Evolutionary conservation across 169 alveolate species (phyloP), one percentile per base, ranked within the genome.

Genomic region (Plasmodium reichenowi): DNA sequence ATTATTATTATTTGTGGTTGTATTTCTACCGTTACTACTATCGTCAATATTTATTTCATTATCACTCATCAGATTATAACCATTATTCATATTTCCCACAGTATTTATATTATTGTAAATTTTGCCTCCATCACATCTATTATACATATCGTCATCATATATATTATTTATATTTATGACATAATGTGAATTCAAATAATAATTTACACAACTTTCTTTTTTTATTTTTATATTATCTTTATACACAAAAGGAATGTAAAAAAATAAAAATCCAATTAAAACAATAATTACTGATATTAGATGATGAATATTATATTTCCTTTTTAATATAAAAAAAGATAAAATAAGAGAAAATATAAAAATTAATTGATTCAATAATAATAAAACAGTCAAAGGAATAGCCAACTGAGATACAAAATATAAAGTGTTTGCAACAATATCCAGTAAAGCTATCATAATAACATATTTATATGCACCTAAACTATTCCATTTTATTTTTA

Each of bases 351-450:
- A 78, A 59, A 78, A 78, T 26, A 78, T 78, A 78, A 78, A 78
- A 78, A 64, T 78, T 59, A 78, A 52, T 56, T 78, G 89, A 66
- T 78, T 78, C n/a, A 78, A 45, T 20, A 78, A 70, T 70, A 78
- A 58, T 32, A 78, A 56, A 20, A 78, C 54, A n/a, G 89, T 78
- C 54, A 78, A 58, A 1, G 89, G 89, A 78, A 78, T 78, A 43
- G 89, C 89, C 66, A 78, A 47, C 78, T 78, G 89, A 8, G 89
- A 78, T 20, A 78, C 89, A 59, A 78, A 78, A 78, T 78, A 78
- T 13, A 78, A 43, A 10, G 89, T 78, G 24, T 78, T 78, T 7
- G 89, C 64, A 6, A 78, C 54, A 38, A 78, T 78, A 60, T 78
- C 89, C 8, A 78, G 66, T 29, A 78, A 13, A 15, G 89, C 75